Evolutionary conservation across 2,329 filamentous ascomycete species (phyloP).

Genomic region (Beauveria sp.): DNA sequence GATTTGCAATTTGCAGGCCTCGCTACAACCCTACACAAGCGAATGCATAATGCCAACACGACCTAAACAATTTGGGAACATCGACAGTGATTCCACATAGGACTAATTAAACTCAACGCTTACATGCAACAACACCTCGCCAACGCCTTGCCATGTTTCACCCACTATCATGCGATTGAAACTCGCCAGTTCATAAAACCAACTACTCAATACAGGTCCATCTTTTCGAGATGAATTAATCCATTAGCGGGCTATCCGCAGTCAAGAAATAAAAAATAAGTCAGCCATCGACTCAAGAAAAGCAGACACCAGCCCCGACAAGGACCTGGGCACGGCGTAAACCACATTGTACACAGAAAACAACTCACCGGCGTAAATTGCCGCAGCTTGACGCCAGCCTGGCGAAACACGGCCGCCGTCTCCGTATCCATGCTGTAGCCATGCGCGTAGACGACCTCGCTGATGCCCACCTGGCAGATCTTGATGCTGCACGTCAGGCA

Average conservation of each 20-base stretch:
- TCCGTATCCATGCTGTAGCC: constrained; percentile 90
- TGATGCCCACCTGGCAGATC: constrained; percentile 92
- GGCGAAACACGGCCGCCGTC: constrained; percentile 71
- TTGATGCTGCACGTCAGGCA: constrained; percentile 98
- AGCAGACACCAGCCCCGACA: neutral
- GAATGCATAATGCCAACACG: too few relatives aligned
- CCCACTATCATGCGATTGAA: neutral
- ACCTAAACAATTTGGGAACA: too few relatives aligned
- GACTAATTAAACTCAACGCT: neutral
- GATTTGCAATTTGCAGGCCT: too few relatives aligned
- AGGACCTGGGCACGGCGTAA: neutral
- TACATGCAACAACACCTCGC: neutral
- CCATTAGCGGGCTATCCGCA: constrained; percentile 51
- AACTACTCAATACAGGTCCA: constrained; percentile 29
- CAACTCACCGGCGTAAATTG: constrained; percentile 76
- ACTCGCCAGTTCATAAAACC: neutral
- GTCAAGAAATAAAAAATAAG: neutral
- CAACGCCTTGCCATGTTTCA: neutral
- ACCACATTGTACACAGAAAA: neutral
- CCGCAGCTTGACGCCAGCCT: constrained; percentile 76
- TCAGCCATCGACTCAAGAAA: neutral
- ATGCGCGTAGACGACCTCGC: constrained; percentile 89
- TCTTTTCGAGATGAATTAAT: constrained; percentile 53
- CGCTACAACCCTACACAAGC: too few relatives aligned
- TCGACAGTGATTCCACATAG: too few relatives aligned